phyloP scores from a whole-genome alignment of 345 rosid genomes.

The Rhodamnia rubescens region DNA sequence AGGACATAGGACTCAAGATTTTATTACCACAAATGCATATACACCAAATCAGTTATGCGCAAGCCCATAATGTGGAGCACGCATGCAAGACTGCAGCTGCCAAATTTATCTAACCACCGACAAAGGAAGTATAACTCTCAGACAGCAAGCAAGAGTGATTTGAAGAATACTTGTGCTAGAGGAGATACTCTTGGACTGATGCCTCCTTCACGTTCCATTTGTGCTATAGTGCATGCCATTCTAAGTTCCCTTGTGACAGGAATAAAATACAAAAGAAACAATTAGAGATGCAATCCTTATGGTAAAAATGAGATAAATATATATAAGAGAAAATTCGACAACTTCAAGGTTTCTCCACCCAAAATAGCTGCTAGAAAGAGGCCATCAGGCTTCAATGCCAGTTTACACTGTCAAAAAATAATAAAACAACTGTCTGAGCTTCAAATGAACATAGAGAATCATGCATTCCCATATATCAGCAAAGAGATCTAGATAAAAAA shows the following conservation, averaged over 20 bases:
- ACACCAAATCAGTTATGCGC: background rate
- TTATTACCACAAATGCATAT: background rate
- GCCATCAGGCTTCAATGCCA: conserved; percentile 98
- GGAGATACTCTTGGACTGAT: conserved; percentile 93
- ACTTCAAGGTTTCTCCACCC: conserved; percentile 99
- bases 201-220: conserved; percentile 99
- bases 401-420: conserved; percentile 53
- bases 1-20: background rate
- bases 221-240: conserved; percentile 96
- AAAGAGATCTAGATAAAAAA: background rate
- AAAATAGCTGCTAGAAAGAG: conserved; percentile 95
- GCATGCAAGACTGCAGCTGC: background rate
- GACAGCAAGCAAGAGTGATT: background rate
- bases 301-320: background rate
- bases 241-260: conserved; percentile 61
- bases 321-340: conserved; percentile 8
- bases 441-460: background rate
- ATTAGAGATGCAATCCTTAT: background rate
- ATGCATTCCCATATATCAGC: background rate
- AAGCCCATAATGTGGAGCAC: background rate
- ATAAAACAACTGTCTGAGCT: conserved; percentile 12
- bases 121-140: background rate
- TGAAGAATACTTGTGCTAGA: conserved; percentile 69
- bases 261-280: background rate
- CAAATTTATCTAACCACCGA: background rate